Conservation (phyloP, 306 rosid genomes). For the Casuarina glauca region DNA sequence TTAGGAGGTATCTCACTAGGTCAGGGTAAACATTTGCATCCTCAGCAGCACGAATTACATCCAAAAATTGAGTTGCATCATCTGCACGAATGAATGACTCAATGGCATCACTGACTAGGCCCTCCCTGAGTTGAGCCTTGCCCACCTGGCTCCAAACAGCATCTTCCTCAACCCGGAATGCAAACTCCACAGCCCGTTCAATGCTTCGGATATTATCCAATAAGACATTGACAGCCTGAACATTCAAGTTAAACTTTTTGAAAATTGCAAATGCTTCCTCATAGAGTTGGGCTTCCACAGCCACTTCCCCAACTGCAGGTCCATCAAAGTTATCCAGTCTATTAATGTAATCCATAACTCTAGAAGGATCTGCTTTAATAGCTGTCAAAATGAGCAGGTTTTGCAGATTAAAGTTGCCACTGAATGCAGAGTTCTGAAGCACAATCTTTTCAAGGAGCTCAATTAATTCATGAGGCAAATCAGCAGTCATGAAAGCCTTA, state of each 20-base stretch:
- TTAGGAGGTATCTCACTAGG: constrained; percentile 90
- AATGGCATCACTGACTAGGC: constrained; percentile 95
- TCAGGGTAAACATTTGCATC: constrained; percentile 81
- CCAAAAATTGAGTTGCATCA: constrained; percentile 91
- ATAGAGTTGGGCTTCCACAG: constrained; percentile 86
- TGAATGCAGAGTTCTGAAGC: constrained; percentile 98
- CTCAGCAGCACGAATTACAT: constrained; percentile 88
- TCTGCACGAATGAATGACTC: constrained; percentile 98
- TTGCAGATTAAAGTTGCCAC: constrained; percentile 98
- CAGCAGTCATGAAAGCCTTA: constrained; percentile 99
- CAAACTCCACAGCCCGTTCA: constrained; percentile 97
- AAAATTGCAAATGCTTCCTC: constrained; percentile 96
- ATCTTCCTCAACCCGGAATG: constrained; percentile 98
- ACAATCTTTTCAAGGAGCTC: constrained; percentile 99
- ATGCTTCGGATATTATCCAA: constrained; percentile 83
- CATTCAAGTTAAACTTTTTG: constrained; percentile 98
- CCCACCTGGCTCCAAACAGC: constrained; percentile 99
- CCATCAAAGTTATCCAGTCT: constrained; percentile 98
- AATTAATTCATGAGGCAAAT: constrained; percentile 95
- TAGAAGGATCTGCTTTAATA: constrained; percentile 94
- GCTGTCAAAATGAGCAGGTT: constrained; percentile 96
- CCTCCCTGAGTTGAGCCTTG: constrained; percentile 96
- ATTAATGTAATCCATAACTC: constrained; percentile 96
- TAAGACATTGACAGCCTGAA: constrained; percentile 94
- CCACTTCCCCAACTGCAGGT: constrained; percentile 97